Evolutionary conservation across 768 basidiomycete genomes (phyloP).

Genomic region (Phallus indusiatus): DNA sequence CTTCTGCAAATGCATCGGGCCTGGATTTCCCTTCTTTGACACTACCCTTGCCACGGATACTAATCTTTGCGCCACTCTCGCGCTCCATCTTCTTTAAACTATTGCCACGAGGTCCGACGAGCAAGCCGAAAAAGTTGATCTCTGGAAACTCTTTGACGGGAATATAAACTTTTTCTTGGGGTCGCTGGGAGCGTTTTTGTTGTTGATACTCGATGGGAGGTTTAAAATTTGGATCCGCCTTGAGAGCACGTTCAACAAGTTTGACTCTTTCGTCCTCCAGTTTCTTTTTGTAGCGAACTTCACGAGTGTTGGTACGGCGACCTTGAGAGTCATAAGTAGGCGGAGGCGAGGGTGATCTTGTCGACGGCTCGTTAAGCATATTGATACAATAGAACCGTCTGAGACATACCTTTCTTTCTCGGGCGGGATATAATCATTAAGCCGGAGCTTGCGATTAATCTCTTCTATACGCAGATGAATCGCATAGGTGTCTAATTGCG

Average conservation of each 20-base stretch:
- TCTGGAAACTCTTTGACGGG: constrained; percentile 99
- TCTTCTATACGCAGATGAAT: constrained; percentile 94
- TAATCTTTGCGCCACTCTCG: constrained; percentile 96
- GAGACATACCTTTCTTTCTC: constrained; percentile 77
- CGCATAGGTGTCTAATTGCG: constrained; percentile 96
- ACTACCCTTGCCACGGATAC: constrained; percentile 95
- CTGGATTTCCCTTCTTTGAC: constrained; percentile 98
- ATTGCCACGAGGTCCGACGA: constrained; percentile 97
- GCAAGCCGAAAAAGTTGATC: constrained; percentile 98
- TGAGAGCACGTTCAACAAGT: constrained; percentile 93
- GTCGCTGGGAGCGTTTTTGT: constrained; percentile 86
- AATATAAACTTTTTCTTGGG: constrained; percentile 97
- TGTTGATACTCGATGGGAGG: constrained; percentile 96
- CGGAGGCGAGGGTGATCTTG: constrained; percentile 89
- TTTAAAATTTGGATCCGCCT: constrained; percentile 95
- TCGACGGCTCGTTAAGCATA: not conserved
- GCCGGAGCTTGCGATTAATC: constrained; percentile 87
- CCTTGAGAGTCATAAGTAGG: constrained; percentile 97
- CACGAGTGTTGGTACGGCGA: constrained; percentile 95
- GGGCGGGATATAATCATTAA: constrained; percentile 93
- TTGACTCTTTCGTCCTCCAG: constrained; percentile 86
- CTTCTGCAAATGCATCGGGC: constrained; percentile 89
- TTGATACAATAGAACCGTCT: not conserved
- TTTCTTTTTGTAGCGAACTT: constrained; percentile 96
- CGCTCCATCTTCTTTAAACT: constrained; percentile 99